Evolutionary conservation across 495 filamentous ascomycete genomes (phyloP), one percentile per base, ranked within the genome.

Genomic region (Halenospora varia): DNA sequence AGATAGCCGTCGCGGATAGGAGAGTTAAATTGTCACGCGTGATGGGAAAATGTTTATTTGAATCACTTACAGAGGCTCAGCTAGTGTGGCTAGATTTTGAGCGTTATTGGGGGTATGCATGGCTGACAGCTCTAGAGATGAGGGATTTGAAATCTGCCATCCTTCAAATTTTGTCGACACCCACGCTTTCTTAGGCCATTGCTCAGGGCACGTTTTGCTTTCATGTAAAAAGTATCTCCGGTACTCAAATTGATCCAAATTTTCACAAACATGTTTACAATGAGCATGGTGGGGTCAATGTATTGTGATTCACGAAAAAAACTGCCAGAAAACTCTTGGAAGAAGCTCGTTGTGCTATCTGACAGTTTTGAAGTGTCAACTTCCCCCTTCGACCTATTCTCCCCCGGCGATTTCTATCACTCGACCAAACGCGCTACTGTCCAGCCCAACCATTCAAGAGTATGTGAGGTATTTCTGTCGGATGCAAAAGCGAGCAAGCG

Each of bases 381-480:
- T 71, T 70, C 71, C 70, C 48, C 22, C 68, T 70, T 66, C 71
- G 70, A 72, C 70, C 64, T 64, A 67, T 69, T 26, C 68, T 51
- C 65, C 71, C 69, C 71, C 75, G 67, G 72, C 76, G 69, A 66
- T 75, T 76, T 70, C 72, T 74, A 60, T 77, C 70, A 77, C 76
- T 74, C 71, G 70, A 69, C 70, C 63, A 69, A 66, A 72, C 67
- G 77, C 72, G 75, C 68, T 68, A 73, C 66, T 71, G 68, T 71
- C 66, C 68, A 70, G 68, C 68, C 71, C 68, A 70, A 71, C 72
- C 71, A 65, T 70, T 72, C 66, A 50, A 71, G 66, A 74, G 75
- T 71, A 79, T 72, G 73, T 76, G 72, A 71, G 70, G 72, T 73
- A 70, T 68, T 62, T 62, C 62, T 70, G 70, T 71, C 68, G 58